Percentiles rank a stretch among this genome's conserved stretches.
These are phyloP conservation scores for Cutaneotrichosporon sp. DNA, from an alignment of 1,284 basidiomycete species.

Conservation along the genomic window DNA sequence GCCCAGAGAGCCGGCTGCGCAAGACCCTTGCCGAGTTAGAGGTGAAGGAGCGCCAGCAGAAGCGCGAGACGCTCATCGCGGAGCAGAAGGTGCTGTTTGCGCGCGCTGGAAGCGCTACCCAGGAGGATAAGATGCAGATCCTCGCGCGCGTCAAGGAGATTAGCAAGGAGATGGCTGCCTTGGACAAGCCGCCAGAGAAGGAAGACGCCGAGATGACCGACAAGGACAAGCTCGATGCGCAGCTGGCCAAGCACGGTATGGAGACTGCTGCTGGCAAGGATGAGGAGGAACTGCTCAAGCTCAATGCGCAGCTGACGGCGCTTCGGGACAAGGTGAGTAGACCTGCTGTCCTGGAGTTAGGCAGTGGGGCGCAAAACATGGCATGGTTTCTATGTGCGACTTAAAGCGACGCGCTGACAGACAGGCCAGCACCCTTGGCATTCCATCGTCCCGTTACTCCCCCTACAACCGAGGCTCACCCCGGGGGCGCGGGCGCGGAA, in stretches of 20 bases:
- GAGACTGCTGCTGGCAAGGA: slow-evolving; percentile 50
- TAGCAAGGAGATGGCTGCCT: slow-evolving; percentile 68
- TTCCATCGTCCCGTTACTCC: slow-evolving; percentile 43
- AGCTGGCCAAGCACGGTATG: slow-evolving; percentile 66
- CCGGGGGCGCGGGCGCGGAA: slow-evolving; percentile 57
- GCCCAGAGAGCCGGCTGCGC: slow-evolving; percentile 33
- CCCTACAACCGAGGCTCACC: slow-evolving; percentile 62
- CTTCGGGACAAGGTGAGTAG: slow-evolving; percentile 58
- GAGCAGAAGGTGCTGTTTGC: slow-evolving; percentile 86
- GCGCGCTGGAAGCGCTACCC: slow-evolving; percentile 54
- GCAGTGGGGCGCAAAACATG: too few species aligned
- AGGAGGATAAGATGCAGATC: slow-evolving; percentile 71
- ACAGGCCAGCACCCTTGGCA: slow-evolving; percentile 37
- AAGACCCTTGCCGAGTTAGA: slow-evolving; percentile 45
- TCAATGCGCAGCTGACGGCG: slow-evolving; percentile 37
- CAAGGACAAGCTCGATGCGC: slow-evolving; percentile 37
- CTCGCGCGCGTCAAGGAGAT: slow-evolving; percentile 73
- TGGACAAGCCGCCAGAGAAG: slow-evolving; percentile 35
- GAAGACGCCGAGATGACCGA: slow-evolving; percentile 41
- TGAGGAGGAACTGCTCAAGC: slow-evolving; percentile 46
- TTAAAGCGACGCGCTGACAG: too few species aligned
- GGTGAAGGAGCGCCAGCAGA: slow-evolving; percentile 60
- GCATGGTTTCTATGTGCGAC: too few species aligned
- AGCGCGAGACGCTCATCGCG: slow-evolving; percentile 75
- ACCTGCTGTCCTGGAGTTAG: too few species aligned